Percentiles rank a stretch among this genome's conserved stretches.
Evolutionary conservation across 306 rosid species (phyloP).

Genomic region (Herpetospermum pedunculosum): DNA sequence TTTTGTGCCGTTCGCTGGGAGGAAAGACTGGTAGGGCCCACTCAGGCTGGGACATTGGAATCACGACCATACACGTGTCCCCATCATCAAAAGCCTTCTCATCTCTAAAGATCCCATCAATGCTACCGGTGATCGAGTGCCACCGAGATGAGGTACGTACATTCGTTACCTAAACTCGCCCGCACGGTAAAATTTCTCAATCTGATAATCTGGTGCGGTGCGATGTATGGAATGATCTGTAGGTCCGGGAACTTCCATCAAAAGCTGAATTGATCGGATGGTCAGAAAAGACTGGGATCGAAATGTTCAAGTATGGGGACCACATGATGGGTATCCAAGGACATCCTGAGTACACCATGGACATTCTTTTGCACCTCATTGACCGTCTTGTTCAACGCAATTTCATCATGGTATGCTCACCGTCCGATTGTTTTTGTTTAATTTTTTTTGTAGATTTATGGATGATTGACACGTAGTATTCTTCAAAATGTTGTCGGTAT

Average conservation of each 20-base stretch:
- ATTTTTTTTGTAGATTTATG: neutral
- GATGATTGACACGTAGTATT: neutral
- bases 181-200: neutral
- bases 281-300: constrained; percentile 75
- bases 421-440: neutral
- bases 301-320: constrained; percentile 60
- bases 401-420: constrained; percentile 28
- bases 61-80: constrained; percentile 40
- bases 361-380: constrained; percentile 54
- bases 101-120: constrained; percentile 42
- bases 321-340: constrained; percentile 90
- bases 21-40: constrained; percentile 62
- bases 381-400: constrained; percentile 48
- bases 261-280: constrained; percentile 72
- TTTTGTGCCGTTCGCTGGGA: constrained; percentile 68
- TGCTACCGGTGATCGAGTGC: constrained; percentile 49
- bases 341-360: constrained; percentile 82
- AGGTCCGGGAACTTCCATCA: constrained; percentile 62
- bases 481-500: too few species aligned
- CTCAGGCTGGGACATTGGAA: constrained; percentile 85
- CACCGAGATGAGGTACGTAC: constrained; percentile 71
- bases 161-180: neutral
- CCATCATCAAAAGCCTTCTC: constrained; percentile 32
- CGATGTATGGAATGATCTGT: neutral
- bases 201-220: neutral